Conservation (phyloP, 169 alveolate genomes). For the Babesia caballi region DNA sequence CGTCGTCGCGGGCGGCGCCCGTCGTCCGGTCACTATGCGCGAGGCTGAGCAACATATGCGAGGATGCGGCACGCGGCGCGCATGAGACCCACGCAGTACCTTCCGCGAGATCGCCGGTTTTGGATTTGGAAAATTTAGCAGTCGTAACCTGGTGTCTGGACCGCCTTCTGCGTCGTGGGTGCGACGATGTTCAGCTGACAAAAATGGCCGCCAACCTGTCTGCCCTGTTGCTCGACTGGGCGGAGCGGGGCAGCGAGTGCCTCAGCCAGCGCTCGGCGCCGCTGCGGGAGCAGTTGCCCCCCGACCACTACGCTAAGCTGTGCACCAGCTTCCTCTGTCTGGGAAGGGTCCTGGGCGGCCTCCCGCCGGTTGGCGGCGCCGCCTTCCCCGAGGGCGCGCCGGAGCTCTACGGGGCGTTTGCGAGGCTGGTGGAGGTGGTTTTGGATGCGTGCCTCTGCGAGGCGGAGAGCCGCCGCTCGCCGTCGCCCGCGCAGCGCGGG, state of each 20-base stretch:
- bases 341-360: neutral
- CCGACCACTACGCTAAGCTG: conserved; percentile 16
- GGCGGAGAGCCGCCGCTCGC: neutral
- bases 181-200: neutral
- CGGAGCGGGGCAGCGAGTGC: neutral
- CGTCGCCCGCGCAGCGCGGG: neutral
- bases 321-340: conserved; percentile 20
- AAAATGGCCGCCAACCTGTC: neutral
- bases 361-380: neutral
- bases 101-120: neutral
- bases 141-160: conserved; percentile 6
- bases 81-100: neutral
- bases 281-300: neutral
- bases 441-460: neutral
- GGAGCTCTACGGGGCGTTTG: neutral
- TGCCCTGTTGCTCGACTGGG: conserved; percentile 6
- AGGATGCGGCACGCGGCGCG: neutral
- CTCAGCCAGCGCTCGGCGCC: neutral
- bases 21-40: conserved; percentile 17
- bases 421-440: neutral
- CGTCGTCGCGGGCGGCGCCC: neutral
- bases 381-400: neutral
- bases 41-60: conserved; percentile 9
- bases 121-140: conserved; percentile 2
- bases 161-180: neutral